Evolutionary conservation across 2,329 filamentous ascomycete species (phyloP), one percentile per base, ranked within the genome.

Genomic region (Cladosporium oxysporum): DNA sequence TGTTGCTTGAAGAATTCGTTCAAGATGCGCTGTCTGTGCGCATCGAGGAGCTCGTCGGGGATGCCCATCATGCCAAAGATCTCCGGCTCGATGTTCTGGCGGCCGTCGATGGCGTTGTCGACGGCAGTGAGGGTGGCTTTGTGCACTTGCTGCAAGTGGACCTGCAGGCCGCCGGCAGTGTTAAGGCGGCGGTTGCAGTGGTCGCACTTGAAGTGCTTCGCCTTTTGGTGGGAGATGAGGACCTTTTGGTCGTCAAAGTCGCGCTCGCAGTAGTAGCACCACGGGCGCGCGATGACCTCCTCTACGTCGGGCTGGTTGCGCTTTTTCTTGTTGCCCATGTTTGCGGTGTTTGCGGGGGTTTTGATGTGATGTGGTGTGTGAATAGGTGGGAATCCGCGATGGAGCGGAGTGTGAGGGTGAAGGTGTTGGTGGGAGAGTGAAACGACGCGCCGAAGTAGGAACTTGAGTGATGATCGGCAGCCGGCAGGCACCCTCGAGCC

Each of bases 231-330:
- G 66, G 91, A 93, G 72, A 97, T 96, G 70, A 99, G 88, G 72
- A 98, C 93, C 83, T 97, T 97, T 57, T 97, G 80, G 78, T 99
- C 95, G 79, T 98, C 93, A 77, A 98, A 99, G 81, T 98, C 94
- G 82, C 94, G 91, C 81, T 99, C 95, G 89, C 95, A 99, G 83
- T 99, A 99, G 82, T 97, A 99, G 83, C 95, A 99, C 93, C 93
- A 98, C 59, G 94, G 91, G 66, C 93, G 90, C 71, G 84, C 83
- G 69, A 99, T 87, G 72, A 97, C 84, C 81, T 98, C 93, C 82
- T 98, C 91, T 72, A 97, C 84, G 74, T 93, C 88, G 69, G 92
- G 91, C 76, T 92, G 90, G 71, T 29, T n/a, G 23, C 26, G 35
- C 35, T 57, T 55, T 28, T 63, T 63, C 28, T 55, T 55, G n/a